These are phyloP conservation scores for Astrocystis sublimbata DNA, from an alignment of 495 filamentous ascomycete genomes.

Conservation along the genomic window DNA sequence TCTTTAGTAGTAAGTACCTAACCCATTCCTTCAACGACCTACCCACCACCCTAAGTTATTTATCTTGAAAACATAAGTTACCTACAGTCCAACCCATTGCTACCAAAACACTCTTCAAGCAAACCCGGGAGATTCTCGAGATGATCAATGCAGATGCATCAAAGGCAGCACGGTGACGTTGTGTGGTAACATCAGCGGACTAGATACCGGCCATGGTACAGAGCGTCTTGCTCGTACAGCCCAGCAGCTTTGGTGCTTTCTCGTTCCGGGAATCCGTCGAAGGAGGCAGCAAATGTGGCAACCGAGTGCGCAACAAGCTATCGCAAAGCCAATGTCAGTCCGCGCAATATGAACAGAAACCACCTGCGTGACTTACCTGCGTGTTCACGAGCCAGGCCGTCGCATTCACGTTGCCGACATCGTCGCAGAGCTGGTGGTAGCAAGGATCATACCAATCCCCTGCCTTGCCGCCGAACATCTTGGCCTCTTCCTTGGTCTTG, in stretches of 20 bases:
- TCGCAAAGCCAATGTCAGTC: not conserved
- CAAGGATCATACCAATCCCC: conserved; percentile 56
- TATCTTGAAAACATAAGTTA: too few species aligned
- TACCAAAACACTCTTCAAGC: too few species aligned
- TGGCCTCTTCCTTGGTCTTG: conserved; percentile 52
- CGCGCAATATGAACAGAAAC: not conserved
- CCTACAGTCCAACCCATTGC: too few species aligned
- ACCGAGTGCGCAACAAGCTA: conserved; percentile 58
- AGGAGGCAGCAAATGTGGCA: conserved; percentile 53
- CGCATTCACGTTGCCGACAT: conserved; percentile 49
- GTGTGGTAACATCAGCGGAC: conserved; percentile 29
- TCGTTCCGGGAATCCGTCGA: conserved; percentile 55
- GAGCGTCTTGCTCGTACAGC: conserved; percentile 24
- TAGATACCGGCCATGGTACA: conserved; percentile 44
- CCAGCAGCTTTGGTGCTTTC: conserved; percentile 20
- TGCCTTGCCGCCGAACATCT: conserved; percentile 53
- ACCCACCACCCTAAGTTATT: not conserved
- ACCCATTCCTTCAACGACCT: not conserved
- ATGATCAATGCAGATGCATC: not conserved
- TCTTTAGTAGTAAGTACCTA: not conserved
- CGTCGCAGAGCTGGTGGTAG: conserved; percentile 59
- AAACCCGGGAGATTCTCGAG: not conserved
- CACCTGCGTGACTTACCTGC: conserved; percentile 37
- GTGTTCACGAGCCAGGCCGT: conserved; percentile 57
- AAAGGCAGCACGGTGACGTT: not conserved